Percentiles rank a stretch among this genome's conserved stretches.
These are phyloP conservation scores for Verticillium alfalfae DNA, from an alignment of 2,329 filamentous ascomycete genomes.

Conservation along the genomic window DNA sequence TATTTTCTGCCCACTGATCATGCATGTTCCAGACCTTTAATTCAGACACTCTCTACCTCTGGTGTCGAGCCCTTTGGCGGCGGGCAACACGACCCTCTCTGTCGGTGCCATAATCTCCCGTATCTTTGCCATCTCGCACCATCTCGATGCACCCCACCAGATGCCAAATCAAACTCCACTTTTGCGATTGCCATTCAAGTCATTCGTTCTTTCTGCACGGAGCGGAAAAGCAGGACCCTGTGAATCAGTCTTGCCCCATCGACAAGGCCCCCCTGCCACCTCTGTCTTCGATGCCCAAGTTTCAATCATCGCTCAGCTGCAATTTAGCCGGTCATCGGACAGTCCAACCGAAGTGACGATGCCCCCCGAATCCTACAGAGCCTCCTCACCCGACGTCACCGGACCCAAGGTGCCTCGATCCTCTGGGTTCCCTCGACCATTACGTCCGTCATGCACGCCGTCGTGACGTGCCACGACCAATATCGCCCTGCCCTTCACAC, in stretches of 20 bases:
- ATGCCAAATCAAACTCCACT: not conserved
- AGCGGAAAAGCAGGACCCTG: not conserved
- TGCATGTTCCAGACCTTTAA: no score
- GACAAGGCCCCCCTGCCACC: not conserved
- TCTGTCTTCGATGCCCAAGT: not conserved
- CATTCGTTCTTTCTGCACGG: not conserved
- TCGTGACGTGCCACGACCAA: not conserved
- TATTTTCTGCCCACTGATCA: not conserved
- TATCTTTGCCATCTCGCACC: not conserved
- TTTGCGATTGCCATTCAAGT: not conserved
- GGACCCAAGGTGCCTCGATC: no score
- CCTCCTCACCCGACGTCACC: not conserved
- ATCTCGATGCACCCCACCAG: not conserved
- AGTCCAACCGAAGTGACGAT: not conserved
- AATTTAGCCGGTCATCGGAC: not conserved
- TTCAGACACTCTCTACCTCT: no score
- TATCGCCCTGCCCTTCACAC: not conserved
- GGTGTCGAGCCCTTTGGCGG: no score
- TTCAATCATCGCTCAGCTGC: not conserved
- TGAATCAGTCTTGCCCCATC: not conserved
- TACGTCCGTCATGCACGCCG: not conserved
- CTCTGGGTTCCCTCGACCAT: not conserved
- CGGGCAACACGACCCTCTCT: no score
- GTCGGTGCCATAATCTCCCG: not conserved
- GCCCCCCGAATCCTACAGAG: not conserved